Base-by-base conservation (phyloP, 169 alveolate species). In the Haemoproteus tartakovskyi region DNA sequence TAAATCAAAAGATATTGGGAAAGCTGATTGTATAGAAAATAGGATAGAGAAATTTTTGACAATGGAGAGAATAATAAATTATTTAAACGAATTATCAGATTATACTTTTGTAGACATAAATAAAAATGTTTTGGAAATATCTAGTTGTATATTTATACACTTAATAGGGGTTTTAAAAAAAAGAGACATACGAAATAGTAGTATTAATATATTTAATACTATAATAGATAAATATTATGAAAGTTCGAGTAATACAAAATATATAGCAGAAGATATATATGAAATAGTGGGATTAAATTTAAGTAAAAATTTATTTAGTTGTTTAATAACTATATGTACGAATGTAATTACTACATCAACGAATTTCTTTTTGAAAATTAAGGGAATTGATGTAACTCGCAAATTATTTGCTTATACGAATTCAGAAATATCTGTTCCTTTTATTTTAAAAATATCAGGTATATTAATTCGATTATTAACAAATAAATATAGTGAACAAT, bases 261-360 rank as follows among this genome's bases (percentile, higher is more conserved):
- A 43, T 21, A 60, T 74, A 14, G 48, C 78, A 9, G 62, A 74
- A 45, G 84, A 51, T 48, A 56, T 33, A 33, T 74, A 74, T 33
- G 84, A 74, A 74, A 22, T 74, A n/a, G 84, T 74, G 24, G 84
- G 84, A 14, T 74, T 74, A 24, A 74, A 74, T 74, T 9, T 74
- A 37, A 30, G 12, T 26, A 29, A 51, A 51, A 33, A 18, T 36
- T 74, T 74, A 33, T 74, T 74, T 60, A 21, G 78, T 16, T 43
- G 56, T 4, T 30, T 74, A n/a, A 51, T 74, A 16, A 60, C 26
- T 46, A 43, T 45, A 30, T 74, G 47, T 27, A 74, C 84, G 2
- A 36, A 74, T 74, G 84, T 74, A 74, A 45, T 74, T 18, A 45
- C 57, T 27, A 16, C 36, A 38, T 45, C 84, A 0, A 56, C 60